phyloP scores from a whole-genome alignment of 495 filamentous ascomycete genomes.

The Penicillium alfredii region DNA sequence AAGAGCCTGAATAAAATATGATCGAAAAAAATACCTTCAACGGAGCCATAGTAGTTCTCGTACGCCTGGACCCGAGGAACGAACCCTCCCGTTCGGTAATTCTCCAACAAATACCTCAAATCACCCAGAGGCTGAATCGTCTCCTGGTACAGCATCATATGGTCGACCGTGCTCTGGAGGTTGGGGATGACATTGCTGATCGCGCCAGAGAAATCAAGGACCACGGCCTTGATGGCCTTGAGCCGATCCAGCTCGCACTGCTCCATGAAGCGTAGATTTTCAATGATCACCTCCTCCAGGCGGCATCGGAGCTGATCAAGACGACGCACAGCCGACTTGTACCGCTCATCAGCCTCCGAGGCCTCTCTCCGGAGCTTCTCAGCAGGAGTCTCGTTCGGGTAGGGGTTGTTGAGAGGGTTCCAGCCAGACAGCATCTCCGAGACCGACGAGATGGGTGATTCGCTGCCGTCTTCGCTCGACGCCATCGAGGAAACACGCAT shows the following conservation, averaged over 20 bases:
- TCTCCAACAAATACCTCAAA: conserved; percentile 92
- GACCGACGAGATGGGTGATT: conserved; percentile 73
- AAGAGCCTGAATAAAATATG: too few species aligned
- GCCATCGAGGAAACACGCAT: conserved; percentile 65
- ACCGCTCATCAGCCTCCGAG: conserved; percentile 83
- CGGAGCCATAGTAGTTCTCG: conserved; percentile 98
- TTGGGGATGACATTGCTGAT: conserved; percentile 98
- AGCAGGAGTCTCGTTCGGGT: conserved; percentile 83
- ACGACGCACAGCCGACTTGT: conserved; percentile 77
- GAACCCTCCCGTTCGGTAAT: conserved; percentile 91
- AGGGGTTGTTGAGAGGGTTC: conserved; percentile 84
- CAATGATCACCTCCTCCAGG: conserved; percentile 87
- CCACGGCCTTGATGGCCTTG: conserved; percentile 95
- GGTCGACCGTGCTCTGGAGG: conserved; percentile 88
- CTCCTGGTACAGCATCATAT: conserved; percentile 99
- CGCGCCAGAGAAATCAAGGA: conserved; percentile 95
- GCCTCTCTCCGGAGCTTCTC: conserved; percentile 87
- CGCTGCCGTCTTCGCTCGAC: conserved; percentile 49
- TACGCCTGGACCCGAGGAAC: conserved; percentile 87
- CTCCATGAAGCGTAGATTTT: conserved; percentile 93
- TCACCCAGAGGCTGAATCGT: conserved; percentile 91
- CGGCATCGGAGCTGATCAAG: conserved; percentile 87
- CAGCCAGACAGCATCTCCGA: conserved; percentile 83
- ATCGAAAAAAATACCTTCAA: conserved; percentile 77
- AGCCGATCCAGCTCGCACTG: conserved; percentile 93